Percentiles rank a stretch among this genome's conserved stretches.
These are phyloP conservation scores for Golubevia pallescens DNA, from an alignment of 1,284 basidiomycete genomes.

Conservation along the genomic window DNA sequence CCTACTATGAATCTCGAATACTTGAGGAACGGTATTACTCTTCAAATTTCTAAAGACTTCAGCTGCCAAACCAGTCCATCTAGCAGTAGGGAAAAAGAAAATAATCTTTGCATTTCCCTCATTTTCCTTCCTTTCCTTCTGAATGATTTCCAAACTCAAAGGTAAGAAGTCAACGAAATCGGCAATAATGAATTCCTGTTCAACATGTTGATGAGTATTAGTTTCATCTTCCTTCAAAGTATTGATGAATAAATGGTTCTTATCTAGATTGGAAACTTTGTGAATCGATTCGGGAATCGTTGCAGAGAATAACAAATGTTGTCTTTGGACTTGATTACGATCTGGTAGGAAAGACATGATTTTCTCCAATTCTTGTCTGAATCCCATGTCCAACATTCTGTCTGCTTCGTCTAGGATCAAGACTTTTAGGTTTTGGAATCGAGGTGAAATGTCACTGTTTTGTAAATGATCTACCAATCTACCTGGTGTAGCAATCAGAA, in stretches of 20 bases:
- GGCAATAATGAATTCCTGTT: slow-evolving; percentile 69
- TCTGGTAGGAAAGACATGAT: slow-evolving; percentile 64
- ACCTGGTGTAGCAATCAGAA: slow-evolving; percentile 68
- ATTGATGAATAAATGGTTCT: slow-evolving; percentile 71
- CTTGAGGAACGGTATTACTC: slow-evolving; percentile 8
- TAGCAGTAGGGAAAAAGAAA: slow-evolving; percentile 75
- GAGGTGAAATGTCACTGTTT: slow-evolving; percentile 58
- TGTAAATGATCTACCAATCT: slow-evolving; percentile 67
- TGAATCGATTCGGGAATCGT: slow-evolving; percentile 66
- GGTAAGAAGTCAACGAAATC: slow-evolving; percentile 68
- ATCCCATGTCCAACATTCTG: slow-evolving; percentile 66
- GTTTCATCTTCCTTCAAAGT: slow-evolving; percentile 72
- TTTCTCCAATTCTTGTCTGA: slow-evolving; percentile 54
- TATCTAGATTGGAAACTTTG: slow-evolving; percentile 45
- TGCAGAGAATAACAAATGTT: slow-evolving; percentile 68
- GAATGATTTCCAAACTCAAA: slow-evolving; percentile 65
- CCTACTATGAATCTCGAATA: slow-evolving; percentile 43
- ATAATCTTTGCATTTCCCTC: slow-evolving; percentile 39
- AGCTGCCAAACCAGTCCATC: slow-evolving; percentile 71
- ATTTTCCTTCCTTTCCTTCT: slow-evolving; percentile 57
- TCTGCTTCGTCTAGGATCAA: slow-evolving; percentile 68
- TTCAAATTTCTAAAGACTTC: slow-evolving; percentile 66
- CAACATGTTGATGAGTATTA: slow-evolving; percentile 74
- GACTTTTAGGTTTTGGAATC: slow-evolving; percentile 55
- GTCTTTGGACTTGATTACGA: slow-evolving; percentile 49